phyloP scores from a whole-genome alignment of 129 eudicot genomes.

The Logfia minima region DNA sequence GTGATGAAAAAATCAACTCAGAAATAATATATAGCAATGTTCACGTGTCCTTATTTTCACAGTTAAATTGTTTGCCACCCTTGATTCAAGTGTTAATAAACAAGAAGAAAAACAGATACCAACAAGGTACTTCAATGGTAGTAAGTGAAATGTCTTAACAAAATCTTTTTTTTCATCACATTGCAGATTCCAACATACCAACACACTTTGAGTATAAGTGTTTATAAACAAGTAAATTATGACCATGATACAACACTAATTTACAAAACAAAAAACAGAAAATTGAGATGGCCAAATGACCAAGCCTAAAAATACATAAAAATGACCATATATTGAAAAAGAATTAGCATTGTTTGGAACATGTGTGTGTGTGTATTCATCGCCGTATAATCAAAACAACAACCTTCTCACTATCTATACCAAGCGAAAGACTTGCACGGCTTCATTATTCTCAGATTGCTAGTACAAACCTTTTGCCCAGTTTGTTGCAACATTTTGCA shows the following conservation, averaged over 20 bases:
- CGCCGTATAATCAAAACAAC: constrained; percentile 1
- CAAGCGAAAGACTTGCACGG: constrained; percentile 13
- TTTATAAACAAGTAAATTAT: constrained; percentile 31
- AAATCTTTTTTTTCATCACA: constrained; percentile 22
- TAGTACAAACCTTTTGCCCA: constrained; percentile 4
- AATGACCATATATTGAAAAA: constrained; percentile 9
- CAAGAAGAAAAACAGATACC: not conserved
- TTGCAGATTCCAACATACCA: not conserved
- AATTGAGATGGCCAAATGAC: constrained; percentile 25
- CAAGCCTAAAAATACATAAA: constrained; percentile 27
- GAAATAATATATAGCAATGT: not conserved
- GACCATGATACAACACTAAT: constrained; percentile 29
- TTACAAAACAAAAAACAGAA: constrained; percentile 23
- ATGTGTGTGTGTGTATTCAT: constrained; percentile 1
- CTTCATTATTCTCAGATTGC: constrained; percentile 26
- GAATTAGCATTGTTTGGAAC: constrained; percentile 27
- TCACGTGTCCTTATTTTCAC: not conserved
- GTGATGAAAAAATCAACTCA: no score
- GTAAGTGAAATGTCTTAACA: constrained; percentile 18
- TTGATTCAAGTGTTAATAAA: not conserved
- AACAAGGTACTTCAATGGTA: not conserved
- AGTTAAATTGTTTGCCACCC: not conserved
- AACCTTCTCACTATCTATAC: constrained; percentile 8
- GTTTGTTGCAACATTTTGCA: constrained; percentile 22
- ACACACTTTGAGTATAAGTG: not conserved